Evolutionary conservation across 106 monocot genomes (phyloP).

Genomic region (Xerophyta viscosa): DNA sequence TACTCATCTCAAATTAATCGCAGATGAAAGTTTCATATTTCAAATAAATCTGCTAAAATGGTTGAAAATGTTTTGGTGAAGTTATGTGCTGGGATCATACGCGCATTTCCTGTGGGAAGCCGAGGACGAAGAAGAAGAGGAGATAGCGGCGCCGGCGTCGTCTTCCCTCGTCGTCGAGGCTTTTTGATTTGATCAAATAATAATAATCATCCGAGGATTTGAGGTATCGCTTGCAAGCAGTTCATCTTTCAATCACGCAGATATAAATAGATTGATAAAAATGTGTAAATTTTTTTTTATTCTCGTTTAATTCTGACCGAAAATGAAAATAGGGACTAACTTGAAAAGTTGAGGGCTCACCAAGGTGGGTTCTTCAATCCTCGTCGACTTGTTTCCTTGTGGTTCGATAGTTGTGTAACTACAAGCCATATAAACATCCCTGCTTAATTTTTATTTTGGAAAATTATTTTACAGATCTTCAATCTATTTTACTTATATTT

Average conservation of each 20-base stretch:
- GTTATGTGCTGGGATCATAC: constrained; percentile 6
- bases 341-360: too few species aligned
- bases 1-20: neutral
- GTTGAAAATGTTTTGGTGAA: neutral
- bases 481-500: too few species aligned
- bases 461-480: too few species aligned
- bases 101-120: constrained; percentile 8
- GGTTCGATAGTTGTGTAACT: too few species aligned
- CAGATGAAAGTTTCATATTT: neutral
- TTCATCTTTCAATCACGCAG: neutral
- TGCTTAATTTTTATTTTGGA: too few species aligned
- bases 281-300: too few species aligned
- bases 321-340: too few species aligned
- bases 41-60: neutral
- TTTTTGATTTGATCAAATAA: constrained; percentile 1
- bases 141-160: neutral
- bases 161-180: neutral
- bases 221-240: neutral
- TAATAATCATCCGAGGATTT: neutral
- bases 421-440: too few species aligned
- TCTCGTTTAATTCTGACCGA: too few species aligned
- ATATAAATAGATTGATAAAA: constrained; percentile 1
- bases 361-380: too few species aligned
- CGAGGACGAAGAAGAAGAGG: constrained; percentile 1
- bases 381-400: too few species aligned